phyloP scores from a whole-genome alignment of 1,284 basidiomycete genomes.

The Moesziomyces sp. region DNA sequence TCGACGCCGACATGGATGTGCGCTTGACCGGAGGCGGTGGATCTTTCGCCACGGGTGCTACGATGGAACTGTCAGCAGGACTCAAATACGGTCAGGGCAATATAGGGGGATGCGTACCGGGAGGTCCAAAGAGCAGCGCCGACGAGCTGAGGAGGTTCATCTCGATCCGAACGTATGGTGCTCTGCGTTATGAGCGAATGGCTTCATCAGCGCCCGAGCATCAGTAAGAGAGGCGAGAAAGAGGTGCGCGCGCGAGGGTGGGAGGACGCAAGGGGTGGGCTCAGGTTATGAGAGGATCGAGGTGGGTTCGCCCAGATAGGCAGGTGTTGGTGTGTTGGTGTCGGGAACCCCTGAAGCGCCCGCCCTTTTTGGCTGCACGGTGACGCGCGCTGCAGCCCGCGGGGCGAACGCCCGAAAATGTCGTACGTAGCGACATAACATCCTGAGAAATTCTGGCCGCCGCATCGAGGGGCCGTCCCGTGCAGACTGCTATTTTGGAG shows the following conservation, averaged over 20 bases:
- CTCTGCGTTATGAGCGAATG: neutral
- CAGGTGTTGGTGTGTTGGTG: conserved; percentile 14
- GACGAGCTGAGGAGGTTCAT: conserved; percentile 31
- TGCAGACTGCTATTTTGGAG: no score
- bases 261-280: neutral
- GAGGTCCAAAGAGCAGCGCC: conserved; percentile 23
- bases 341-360: conserved; percentile 4
- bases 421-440: no score
- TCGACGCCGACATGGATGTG: neutral
- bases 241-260: neutral
- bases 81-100: neutral
- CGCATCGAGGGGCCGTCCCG: no score
- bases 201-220: neutral
- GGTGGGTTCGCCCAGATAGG: neutral
- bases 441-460: no score
- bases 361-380: conserved; percentile 10
- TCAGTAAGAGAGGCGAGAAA: neutral
- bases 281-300: neutral
- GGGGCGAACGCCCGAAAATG: no score
- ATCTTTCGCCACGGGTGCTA: conserved; percentile 25
- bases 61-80: no score
- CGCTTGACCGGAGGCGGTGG: conserved; percentile 1
- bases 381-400: neutral
- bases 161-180: neutral
- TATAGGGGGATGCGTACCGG: conserved; percentile 4